phyloP scores from a whole-genome alignment of 768 basidiomycete genomes.

The Mycena rebaudengoi region DNA sequence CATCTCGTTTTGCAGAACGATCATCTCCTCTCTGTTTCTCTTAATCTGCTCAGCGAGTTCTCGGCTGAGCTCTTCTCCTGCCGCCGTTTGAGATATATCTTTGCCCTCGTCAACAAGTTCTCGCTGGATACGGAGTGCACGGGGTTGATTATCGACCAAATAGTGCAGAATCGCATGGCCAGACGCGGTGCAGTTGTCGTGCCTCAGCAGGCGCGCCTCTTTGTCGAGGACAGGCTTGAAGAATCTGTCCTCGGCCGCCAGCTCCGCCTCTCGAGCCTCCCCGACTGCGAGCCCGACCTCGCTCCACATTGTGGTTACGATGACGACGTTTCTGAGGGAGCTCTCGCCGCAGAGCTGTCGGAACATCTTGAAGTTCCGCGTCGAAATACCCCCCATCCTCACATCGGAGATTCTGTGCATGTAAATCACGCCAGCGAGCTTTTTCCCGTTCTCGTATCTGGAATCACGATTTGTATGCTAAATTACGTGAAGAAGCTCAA shows the following conservation, averaged over 20 bases:
- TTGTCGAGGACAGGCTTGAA: constrained; percentile 34
- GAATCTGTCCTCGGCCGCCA: constrained; percentile 30
- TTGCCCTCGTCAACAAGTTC: constrained; percentile 62
- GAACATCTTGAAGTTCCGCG: constrained; percentile 54
- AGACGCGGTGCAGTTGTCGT: constrained; percentile 45
- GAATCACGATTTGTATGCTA: too few species aligned
- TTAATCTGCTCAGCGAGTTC: constrained; percentile 57
- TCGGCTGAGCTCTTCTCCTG: constrained; percentile 59
- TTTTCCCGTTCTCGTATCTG: constrained; percentile 30
- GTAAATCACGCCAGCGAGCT: constrained; percentile 47
- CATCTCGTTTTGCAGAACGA: constrained; percentile 55
- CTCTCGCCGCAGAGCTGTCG: constrained; percentile 49
- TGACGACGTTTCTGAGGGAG: neutral
- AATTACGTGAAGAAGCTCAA: too few species aligned
- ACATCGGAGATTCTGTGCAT: constrained; percentile 50
- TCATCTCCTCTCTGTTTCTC: constrained; percentile 57
- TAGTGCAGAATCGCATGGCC: constrained; percentile 52
- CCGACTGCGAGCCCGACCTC: constrained; percentile 12
- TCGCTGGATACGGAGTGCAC: constrained; percentile 59
- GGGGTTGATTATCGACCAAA: constrained; percentile 49
- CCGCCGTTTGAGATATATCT: constrained; percentile 59
- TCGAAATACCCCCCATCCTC: constrained; percentile 44
- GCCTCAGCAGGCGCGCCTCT: constrained; percentile 49
- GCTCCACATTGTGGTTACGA: neutral
- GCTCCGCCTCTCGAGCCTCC: neutral